phyloP scores from a whole-genome alignment of 1,284 basidiomycete species.

The Salmacisia buchloeana region DNA sequence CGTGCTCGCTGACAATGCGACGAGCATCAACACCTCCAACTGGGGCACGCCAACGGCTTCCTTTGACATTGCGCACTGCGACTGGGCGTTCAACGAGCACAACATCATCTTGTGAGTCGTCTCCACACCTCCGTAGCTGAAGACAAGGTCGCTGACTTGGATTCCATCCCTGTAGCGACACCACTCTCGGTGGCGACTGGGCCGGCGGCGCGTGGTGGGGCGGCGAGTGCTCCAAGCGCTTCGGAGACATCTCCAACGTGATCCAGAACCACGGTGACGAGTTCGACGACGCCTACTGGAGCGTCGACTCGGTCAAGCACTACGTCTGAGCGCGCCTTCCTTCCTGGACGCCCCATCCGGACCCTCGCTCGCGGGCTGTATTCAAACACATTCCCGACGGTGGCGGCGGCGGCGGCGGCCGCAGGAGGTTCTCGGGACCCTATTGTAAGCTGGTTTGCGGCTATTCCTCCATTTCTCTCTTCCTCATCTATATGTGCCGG shows the following conservation, averaged over 20 bases:
- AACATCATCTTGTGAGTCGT: constrained; percentile 13
- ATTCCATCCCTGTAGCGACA: no score
- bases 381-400: no score
- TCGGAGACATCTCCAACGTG: not conserved
- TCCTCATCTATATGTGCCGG: no score
- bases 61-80: constrained; percentile 34
- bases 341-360: no score
- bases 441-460: no score
- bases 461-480: no score
- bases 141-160: no score
- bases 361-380: no score
- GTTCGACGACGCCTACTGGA: constrained; percentile 37
- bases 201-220: constrained; percentile 20
- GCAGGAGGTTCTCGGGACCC: no score
- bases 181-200: constrained; percentile 46
- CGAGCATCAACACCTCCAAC: constrained; percentile 25
- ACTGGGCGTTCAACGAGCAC: constrained; percentile 33
- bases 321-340: no score
- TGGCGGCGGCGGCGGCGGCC: no score
- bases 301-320: constrained; percentile 18
- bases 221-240: not conserved
- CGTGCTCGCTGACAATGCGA: constrained; percentile 17
- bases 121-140: no score
- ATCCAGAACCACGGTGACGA: constrained; percentile 24
- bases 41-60: constrained; percentile 39